Percentiles rank a stretch among this genome's conserved stretches.
These are phyloP conservation scores for Suillus brevipes DNA, from an alignment of 768 basidiomycete species.

Conservation along the genomic window DNA sequence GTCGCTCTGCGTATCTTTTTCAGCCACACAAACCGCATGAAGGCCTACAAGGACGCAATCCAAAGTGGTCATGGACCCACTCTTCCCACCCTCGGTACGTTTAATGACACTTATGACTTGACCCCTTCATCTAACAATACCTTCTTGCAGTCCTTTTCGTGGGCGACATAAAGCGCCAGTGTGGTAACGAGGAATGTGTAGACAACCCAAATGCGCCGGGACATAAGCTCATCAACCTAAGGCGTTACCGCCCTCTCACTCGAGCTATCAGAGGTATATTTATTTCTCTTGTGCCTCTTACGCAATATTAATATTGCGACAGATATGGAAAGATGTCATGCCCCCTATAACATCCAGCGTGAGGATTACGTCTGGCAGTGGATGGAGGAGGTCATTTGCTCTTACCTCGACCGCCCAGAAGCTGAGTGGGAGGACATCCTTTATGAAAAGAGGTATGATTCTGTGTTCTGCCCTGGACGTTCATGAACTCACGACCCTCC, in stretches of 20 bases:
- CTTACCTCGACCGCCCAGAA: conserved; percentile 29
- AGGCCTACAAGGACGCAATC: conserved; percentile 31
- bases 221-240: conserved; percentile 38
- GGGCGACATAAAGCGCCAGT: conserved; percentile 32
- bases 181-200: conserved; percentile 30
- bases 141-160: conserved; percentile 30
- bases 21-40: conserved; percentile 24
- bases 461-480: not conserved
- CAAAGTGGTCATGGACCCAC: conserved; percentile 31
- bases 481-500: not conserved
- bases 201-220: conserved; percentile 28
- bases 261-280: conserved; percentile 42
- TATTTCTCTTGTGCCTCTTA: not conserved
- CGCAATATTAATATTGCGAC: conserved; percentile 6
- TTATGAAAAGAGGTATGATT: conserved; percentile 29
- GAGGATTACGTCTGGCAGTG: conserved; percentile 39
- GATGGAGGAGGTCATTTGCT: conserved; percentile 36
- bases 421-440: conserved; percentile 29
- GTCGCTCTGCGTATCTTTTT: not conserved
- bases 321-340: conserved; percentile 51
- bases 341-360: conserved; percentile 40
- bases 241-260: conserved; percentile 37
- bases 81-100: conserved; percentile 18
- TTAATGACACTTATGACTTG: not conserved
- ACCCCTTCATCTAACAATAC: conserved; percentile 5